Evolutionary conservation across 805 yeast genomes (phyloP), one percentile per base, ranked within the genome.

Genomic region (Nakazawaea siamensis): DNA sequence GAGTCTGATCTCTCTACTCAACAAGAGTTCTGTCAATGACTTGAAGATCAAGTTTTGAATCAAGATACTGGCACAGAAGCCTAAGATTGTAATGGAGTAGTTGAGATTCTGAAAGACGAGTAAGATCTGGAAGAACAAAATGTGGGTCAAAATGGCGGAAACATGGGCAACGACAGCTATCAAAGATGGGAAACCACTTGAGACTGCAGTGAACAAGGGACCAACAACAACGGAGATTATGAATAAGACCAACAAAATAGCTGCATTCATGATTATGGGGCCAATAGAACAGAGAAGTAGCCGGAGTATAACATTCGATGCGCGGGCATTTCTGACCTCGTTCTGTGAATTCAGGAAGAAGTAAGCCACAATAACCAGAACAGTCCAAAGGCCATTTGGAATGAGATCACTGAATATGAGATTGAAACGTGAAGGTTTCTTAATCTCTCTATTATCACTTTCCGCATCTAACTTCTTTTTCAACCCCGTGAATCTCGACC

Each of bases 71-170:
- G 77, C 62, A 21, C 77, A 64, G n/a, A 78, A 51, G 3, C 90
- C 83, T 5, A 80, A 56, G 17, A 83, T 47, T 0, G 87, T 66
- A 33, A 70, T 60, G 0, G 79, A 59, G 38, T 80, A 62, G 47
- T 71, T 67, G 75, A 83, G 80, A 15, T 76, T 72, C 49, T 86
- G 90, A 27, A 76, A 57, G 19, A 77, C 57, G 73, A 84, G 76
- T 42, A 84, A 58, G 10, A 79, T 46, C 47, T 78, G 83, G 57
- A 80, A 78, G 38, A 69, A 63, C 1, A 69, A 28, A 5, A 77
- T 38, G 44, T 81, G 76, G 27, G 66, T 59, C 14, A 79, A 5
- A 2, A 80, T 67, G 0, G 80, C 68, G 2, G 67, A 28, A 1
- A 62, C 43, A 49, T 79, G 92, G 2, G 74, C 78, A 2, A 67